Percentiles rank a stretch among this genome's conserved stretches.
phyloP scores from a whole-genome alignment of 2,329 filamentous ascomycete species.

The Cyphellophora europaea region DNA sequence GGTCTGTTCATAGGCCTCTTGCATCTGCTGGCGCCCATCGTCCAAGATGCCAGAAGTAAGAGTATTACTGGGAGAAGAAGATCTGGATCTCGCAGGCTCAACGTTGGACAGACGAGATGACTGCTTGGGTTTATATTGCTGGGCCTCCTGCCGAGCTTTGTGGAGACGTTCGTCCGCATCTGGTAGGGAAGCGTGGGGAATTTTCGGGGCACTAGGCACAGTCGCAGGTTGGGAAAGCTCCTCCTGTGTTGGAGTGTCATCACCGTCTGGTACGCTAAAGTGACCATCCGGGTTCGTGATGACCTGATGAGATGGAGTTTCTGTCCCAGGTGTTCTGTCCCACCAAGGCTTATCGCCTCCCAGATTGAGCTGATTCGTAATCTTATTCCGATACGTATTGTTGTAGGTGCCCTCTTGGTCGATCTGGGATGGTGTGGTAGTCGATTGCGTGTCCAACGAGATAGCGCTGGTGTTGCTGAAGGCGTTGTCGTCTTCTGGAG shows the following conservation, averaged over 20 bases:
- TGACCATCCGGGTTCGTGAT: constrained; percentile 13
- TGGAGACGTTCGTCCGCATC: constrained; percentile 9
- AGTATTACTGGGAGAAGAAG: constrained; percentile 9
- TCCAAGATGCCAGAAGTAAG: constrained; percentile 4
- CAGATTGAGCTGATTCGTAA: too few species aligned
- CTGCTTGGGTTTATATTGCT: constrained; percentile 14
- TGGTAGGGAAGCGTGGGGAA: constrained; percentile 14
- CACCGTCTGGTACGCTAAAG: constrained; percentile 52
- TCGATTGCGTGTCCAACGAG: too few species aligned
- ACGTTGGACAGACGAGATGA: constrained; percentile 13
- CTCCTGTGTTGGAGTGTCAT: constrained; percentile 97
- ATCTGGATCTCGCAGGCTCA: constrained; percentile 12
- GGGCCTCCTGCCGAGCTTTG: constrained; percentile 14
- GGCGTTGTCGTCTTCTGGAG: constrained; percentile 9
- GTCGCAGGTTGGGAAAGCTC: constrained; percentile 98
- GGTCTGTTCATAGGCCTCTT: background rate
- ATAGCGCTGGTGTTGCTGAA: too few species aligned
- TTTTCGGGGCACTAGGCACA: constrained; percentile 54
- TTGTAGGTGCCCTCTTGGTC: too few species aligned
- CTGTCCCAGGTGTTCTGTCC: too few species aligned
- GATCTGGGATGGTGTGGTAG: too few species aligned
- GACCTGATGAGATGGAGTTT: too few species aligned
- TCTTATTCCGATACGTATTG: too few species aligned
- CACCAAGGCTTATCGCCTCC: too few species aligned
- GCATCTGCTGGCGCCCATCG: background rate